Percentiles rank a stretch among this genome's conserved stretches.
Evolutionary conservation across 345 rosid species (phyloP).

Genomic region (Salix exigua): DNA sequence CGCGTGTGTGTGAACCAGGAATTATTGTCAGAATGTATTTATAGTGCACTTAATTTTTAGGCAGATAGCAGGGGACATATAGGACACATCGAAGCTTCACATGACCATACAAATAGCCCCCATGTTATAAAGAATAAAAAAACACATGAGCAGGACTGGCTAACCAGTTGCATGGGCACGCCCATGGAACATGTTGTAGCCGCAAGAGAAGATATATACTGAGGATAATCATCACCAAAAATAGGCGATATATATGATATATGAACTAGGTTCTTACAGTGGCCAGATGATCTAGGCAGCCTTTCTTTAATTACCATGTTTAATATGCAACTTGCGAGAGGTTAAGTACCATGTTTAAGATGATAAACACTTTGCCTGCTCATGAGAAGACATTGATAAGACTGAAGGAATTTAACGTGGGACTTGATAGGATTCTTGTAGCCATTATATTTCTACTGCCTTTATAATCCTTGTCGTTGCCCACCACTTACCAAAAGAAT

Average conservation of each 20-base stretch:
- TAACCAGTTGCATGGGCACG: not conserved
- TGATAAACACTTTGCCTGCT: not conserved
- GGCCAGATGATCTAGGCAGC: not conserved
- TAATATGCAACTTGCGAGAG: too few species aligned
- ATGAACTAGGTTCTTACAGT: not conserved
- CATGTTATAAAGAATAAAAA: not conserved
- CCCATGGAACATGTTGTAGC: not conserved
- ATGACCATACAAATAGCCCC: not conserved
- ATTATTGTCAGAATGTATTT: too few species aligned
- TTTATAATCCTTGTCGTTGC: not conserved
- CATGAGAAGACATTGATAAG: not conserved
- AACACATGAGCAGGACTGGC: not conserved
- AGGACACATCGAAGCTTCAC: not conserved
- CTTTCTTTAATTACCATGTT: not conserved
- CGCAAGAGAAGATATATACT: slow-evolving; percentile 1
- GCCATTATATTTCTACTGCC: not conserved
- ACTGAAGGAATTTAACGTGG: not conserved
- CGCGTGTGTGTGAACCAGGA: too few species aligned
- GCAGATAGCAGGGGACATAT: not conserved
- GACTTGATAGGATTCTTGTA: not conserved
- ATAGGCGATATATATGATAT: not conserved
- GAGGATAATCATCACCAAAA: slow-evolving; percentile 5
- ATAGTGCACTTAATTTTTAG: not conserved
- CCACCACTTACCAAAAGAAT: not conserved
- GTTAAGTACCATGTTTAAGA: too few species aligned